Base-by-base conservation (phyloP, 179 eudicot genomes). In the Corrigiola litoralis region DNA sequence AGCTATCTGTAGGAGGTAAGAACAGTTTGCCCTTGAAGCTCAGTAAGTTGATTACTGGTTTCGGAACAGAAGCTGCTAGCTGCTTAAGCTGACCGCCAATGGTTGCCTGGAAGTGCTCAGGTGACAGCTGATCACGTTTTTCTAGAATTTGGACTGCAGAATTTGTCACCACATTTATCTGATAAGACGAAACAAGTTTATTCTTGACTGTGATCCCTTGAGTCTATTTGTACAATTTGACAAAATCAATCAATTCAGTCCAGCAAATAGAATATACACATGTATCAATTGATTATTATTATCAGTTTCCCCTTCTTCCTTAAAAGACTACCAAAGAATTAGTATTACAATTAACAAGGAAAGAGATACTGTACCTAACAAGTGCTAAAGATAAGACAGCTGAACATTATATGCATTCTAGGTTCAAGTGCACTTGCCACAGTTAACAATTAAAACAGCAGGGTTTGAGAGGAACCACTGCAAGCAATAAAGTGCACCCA, bases 81-180 rank as follows among this genome's bases (percentile, higher is more conserved):
- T 54, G 72, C 46, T 59, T 65, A 58, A 76, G 65, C 70, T 72
- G 73, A 27, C 58, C 33, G 24, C 63, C 42, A 3, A 72, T 49
- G 20, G 56, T 31, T 11, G 74, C 77, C 47, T 77, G 80, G 51
- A 72, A 42, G 23, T 63, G 48, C 63, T 58, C 74, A 68, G 57
- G 77, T 2, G 64, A 17, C 47, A 63, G 36, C 33, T 23, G 46
- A 47, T 77, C 71, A 24, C 71, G 71, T 6, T 57, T 58, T 63
- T 77, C 71, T 23, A 77, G 41, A 31, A 72, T 21, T 72, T 68
- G 36, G 34, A 68, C 49, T 25, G 66, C 58, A 4, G 80, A 63
- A 38, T 56, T 64, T 28, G 67, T 67, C 32, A 31, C 61, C 36
- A 24, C 18, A 21, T 64, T 58, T n/a, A 77, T 36, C 80, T 77